Evolutionary conservation across 140 eudicot species (phyloP).

Genomic region (Ambrosia hybrid): DNA sequence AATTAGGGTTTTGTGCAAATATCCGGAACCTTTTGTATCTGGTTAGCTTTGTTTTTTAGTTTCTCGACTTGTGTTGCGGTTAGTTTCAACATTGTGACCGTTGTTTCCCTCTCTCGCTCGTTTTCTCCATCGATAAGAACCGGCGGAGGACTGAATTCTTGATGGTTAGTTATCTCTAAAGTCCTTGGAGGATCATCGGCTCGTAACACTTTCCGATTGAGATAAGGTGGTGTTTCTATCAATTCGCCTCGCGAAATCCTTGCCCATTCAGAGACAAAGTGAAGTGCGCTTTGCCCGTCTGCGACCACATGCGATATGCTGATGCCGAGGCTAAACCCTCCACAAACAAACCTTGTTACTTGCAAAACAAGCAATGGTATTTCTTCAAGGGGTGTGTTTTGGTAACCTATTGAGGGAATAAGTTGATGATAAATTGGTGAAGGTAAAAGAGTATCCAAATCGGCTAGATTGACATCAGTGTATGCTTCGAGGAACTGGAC

Average conservation of each 20-base stretch:
- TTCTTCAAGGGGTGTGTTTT: slow-evolving; percentile 34
- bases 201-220: slow-evolving; percentile 39
- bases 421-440: slow-evolving; percentile 37
- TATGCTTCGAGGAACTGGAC: slow-evolving; percentile 51
- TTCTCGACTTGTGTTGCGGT: slow-evolving; percentile 38
- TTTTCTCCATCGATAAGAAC: slow-evolving; percentile 27
- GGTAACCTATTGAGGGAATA: slow-evolving; percentile 46
- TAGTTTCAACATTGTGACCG: slow-evolving; percentile 35
- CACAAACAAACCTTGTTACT: slow-evolving; percentile 55
- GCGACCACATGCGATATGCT: slow-evolving; percentile 46
- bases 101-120: slow-evolving; percentile 33
- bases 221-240: slow-evolving; percentile 36
- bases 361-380: slow-evolving; percentile 52
- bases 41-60: slow-evolving; percentile 31
- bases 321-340: slow-evolving; percentile 44
- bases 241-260: slow-evolving; percentile 53
- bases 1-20: too few species aligned
- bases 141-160: slow-evolving; percentile 44
- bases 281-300: slow-evolving; percentile 61
- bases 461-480: slow-evolving; percentile 26
- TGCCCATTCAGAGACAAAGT: slow-evolving; percentile 62
- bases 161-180: background rate
- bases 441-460: slow-evolving; percentile 37
- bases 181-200: slow-evolving; percentile 40
- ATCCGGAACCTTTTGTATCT: background rate